Conservation (phyloP, 2,329 filamentous ascomycete genomes). For the Ophiocordyceps camponoti-saundersi region DNA sequence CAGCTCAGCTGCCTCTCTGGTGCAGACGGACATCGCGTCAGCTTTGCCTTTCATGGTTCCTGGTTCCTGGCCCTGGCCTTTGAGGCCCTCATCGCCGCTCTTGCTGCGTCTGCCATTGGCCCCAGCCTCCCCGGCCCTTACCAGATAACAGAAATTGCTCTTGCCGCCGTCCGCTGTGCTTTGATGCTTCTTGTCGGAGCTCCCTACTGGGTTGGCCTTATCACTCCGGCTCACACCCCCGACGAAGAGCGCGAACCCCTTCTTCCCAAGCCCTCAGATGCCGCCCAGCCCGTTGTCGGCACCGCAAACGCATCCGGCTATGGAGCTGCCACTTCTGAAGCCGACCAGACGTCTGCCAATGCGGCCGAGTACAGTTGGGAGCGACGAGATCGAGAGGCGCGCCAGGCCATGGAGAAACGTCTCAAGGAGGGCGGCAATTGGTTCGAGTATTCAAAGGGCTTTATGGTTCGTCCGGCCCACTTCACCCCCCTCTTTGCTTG, state of each 20-base stretch:
- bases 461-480: slow-evolving; percentile 27
- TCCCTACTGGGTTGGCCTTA: slow-evolving; percentile 8
- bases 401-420: slow-evolving; percentile 46
- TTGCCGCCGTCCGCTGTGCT: slow-evolving; percentile 5
- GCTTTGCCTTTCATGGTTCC: slow-evolving; percentile 47
- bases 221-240: slow-evolving; percentile 11
- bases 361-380: slow-evolving; percentile 36
- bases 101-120: slow-evolving; percentile 4
- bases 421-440: slow-evolving; percentile 61
- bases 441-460: slow-evolving; percentile 61
- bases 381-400: slow-evolving; percentile 32
- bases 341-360: slow-evolving; percentile 19
- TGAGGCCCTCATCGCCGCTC: slow-evolving; percentile 29
- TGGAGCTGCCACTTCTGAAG: slow-evolving; percentile 20
- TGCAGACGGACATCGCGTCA: slow-evolving; percentile 27
- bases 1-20: slow-evolving; percentile 38
- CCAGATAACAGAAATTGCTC: slow-evolving; percentile 8
- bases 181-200: slow-evolving; percentile 14
- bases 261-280: slow-evolving; percentile 18
- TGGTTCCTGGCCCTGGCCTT: slow-evolving; percentile 41
- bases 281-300: slow-evolving; percentile 5
- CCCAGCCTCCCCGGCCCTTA: slow-evolving; percentile 4
- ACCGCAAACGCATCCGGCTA: slow-evolving; percentile 17
- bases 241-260: slow-evolving; percentile 45
- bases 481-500: too few relatives aligned